phyloP scores from a whole-genome alignment of 805 yeast genomes.

The Cyberlindnera meyerae region DNA sequence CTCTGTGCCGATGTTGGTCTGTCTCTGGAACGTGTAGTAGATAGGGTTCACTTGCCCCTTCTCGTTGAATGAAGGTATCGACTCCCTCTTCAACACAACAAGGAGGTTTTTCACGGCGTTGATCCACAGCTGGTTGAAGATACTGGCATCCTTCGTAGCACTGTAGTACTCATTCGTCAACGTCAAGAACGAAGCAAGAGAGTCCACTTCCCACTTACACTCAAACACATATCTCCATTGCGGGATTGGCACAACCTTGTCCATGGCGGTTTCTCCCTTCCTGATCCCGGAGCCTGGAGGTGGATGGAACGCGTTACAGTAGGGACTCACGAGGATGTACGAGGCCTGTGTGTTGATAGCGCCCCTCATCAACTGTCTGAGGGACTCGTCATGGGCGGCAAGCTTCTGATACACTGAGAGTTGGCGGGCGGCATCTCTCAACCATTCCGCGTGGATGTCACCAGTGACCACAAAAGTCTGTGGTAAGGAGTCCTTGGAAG shows the following conservation, averaged over 20 bases:
- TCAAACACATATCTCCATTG: constrained; percentile 74
- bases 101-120: constrained; percentile 50
- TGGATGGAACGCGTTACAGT: constrained; percentile 91
- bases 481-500: constrained; percentile 28
- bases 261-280: constrained; percentile 49
- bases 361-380: constrained; percentile 58
- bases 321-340: constrained; percentile 59
- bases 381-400: constrained; percentile 42
- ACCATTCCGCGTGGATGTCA: constrained; percentile 92
- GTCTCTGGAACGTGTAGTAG: constrained; percentile 64
- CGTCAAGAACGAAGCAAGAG: constrained; percentile 76
- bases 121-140: constrained; percentile 48
- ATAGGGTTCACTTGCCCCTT: constrained; percentile 37
- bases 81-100: constrained; percentile 52
- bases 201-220: constrained; percentile 86
- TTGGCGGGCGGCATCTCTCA: constrained; percentile 83
- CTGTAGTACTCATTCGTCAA: constrained; percentile 66
- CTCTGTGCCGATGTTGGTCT: constrained; percentile 74
- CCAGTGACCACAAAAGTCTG: constrained; percentile 84
- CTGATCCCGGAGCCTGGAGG: constrained; percentile 46
- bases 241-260: constrained; percentile 64
- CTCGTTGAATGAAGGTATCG: constrained; percentile 53
- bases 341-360: constrained; percentile 78
- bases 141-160: constrained; percentile 44
- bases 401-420: constrained; percentile 69